Conservation (phyloP, 305 asterid species). For the Fraxinus nigra region DNA sequence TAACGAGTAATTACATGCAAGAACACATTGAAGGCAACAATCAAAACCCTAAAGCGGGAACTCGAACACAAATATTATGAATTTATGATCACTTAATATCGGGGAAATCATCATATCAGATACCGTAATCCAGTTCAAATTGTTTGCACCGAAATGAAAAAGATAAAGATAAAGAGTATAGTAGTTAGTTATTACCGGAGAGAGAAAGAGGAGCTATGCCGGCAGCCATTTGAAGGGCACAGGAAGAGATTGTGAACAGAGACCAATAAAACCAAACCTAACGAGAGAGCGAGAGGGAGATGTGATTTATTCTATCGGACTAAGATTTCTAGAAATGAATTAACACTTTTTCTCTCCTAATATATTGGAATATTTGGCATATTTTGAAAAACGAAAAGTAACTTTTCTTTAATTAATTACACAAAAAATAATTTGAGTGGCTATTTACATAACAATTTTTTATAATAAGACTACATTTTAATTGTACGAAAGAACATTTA, state of each 20-base stretch:
- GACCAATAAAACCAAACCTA: not conserved
- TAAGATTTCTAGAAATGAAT: too few species aligned
- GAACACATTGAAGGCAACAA: not conserved
- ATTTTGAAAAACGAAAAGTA: too few species aligned
- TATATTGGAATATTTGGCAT: too few species aligned
- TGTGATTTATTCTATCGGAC: not conserved
- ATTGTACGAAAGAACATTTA: too few species aligned
- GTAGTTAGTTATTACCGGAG: slow-evolving; percentile 29
- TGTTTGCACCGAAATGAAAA: not conserved
- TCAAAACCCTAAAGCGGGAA: not conserved
- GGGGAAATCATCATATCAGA: not conserved
- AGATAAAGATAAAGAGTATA: not conserved
- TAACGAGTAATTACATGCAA: not conserved
- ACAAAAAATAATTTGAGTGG: too few species aligned
- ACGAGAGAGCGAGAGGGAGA: not conserved
- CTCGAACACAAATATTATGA: not conserved
- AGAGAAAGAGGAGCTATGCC: slow-evolving; percentile 32
- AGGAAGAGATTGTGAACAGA: slow-evolving; percentile 2
- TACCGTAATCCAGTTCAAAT: not conserved
- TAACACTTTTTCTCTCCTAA: too few species aligned
- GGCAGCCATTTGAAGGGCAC: slow-evolving; percentile 39
- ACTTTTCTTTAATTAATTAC: too few species aligned
- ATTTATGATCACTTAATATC: not conserved
- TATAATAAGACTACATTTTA: too few species aligned
- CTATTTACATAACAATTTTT: too few species aligned